Base-by-base conservation (phyloP, 352 stramenopile genomes). In the Globisporangium spinosum region DNA sequence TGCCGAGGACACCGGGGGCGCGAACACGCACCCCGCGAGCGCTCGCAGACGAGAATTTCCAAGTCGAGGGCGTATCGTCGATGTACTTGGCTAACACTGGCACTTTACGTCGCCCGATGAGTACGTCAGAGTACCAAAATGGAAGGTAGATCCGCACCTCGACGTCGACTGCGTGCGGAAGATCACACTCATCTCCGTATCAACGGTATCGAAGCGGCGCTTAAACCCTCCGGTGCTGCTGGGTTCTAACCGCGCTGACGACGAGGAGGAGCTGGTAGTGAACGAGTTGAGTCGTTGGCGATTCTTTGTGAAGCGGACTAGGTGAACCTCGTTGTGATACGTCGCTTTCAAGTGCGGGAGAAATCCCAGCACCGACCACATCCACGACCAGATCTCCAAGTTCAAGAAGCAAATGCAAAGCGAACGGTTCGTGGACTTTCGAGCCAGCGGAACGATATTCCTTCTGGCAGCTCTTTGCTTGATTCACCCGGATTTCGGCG, bases 81-180 rank as follows among this genome's bases (percentile, higher is more conserved):
- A 71, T 60, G 35, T 60, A 61, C 13, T 29, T n/a, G 5, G 53
- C 59, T 2, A 73, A 22, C 0, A 77, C n/a, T 15, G 61, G 62
- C 6, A 73, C 62, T 43, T 69, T 71, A 23, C 47, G 58, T 22
- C 65, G 74, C 1, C 74, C 70, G 12, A 79, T 64, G 23, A 71
- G 62, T 2, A 73, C 38, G 35, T 79, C 74, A n/a, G 47, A 53
- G 51, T 59, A 71, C 65, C 74, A 76, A 51, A 71, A 77, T 2
- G 74, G 70, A 9, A 79, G 20, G 43, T 77, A 77, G 29, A 79
- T 66, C 70, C 74, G 76, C 1, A 79, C 61, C 67, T 79, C 67
- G 15, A 79, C 60, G 27, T 73, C 65, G 7, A 77, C 27, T 2
- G 71, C 64, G 25, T 76, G 67, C 12, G 65, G 62, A 13, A 76